phyloP scores from a whole-genome alignment of 202 grass and related monocot genomes.

The Schoenoplectus tabernaemontani region DNA sequence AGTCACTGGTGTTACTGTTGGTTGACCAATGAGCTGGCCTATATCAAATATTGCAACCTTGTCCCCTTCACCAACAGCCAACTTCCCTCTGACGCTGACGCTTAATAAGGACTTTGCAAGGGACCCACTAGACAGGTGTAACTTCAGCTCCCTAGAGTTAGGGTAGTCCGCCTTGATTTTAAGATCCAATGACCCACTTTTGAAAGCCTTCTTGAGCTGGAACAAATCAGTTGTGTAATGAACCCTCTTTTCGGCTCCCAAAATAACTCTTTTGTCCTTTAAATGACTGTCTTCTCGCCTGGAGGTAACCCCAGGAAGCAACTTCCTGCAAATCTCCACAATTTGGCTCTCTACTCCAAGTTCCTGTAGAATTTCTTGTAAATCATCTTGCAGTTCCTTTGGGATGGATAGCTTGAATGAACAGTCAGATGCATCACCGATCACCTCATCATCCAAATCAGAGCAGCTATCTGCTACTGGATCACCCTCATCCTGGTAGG shows the following conservation, averaged over 20 bases:
- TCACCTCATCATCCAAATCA: conserved; percentile 94
- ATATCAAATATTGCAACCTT: conserved; percentile 92
- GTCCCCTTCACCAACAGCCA: conserved; percentile 99
- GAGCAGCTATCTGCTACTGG: conserved; percentile 65
- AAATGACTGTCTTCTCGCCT: conserved; percentile 66
- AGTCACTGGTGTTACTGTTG: conserved; percentile 59
- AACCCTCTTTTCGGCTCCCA: conserved; percentile 63
- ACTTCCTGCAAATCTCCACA: conserved; percentile 76
- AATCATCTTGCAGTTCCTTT: conserved; percentile 51
- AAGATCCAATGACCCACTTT: conserved; percentile 88
- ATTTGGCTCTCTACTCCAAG: conserved; percentile 69
- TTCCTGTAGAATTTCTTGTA: conserved; percentile 52
- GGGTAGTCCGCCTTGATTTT: conserved; percentile 96
- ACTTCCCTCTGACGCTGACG: conserved; percentile 67
- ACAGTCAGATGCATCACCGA: conserved; percentile 44
- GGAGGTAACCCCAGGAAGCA: conserved; percentile 62
- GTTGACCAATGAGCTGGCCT: conserved; percentile 94
- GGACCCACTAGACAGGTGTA: conserved; percentile 66
- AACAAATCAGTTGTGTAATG: conserved; percentile 56
- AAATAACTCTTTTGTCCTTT: conserved; percentile 72
- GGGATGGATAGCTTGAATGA: conserved; percentile 72
- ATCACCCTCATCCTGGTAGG: conserved; percentile 54
- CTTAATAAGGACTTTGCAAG: conserved; percentile 78
- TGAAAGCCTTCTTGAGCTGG: conserved; percentile 89
- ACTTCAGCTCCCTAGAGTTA: conserved; percentile 87